Conservation (phyloP, 1,284 basidiomycete genomes). For the Irpex lacteus region DNA sequence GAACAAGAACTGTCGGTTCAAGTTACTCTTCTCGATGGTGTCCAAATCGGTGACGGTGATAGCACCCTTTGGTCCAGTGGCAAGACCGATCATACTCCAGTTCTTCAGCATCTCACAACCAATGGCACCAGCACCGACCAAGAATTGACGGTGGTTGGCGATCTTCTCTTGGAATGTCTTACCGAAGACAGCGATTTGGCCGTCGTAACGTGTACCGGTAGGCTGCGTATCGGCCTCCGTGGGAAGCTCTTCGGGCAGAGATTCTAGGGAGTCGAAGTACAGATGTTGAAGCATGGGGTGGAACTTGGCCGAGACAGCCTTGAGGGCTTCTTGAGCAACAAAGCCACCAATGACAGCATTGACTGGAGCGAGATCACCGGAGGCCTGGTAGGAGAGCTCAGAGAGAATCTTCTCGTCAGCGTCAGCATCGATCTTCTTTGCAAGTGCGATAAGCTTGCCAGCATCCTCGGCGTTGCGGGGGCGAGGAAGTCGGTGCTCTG, state of each 20-base stretch:
- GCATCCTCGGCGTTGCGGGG: constrained; percentile 89
- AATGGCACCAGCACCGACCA: constrained; percentile 98
- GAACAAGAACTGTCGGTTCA: constrained; percentile 99
- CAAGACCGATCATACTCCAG: constrained; percentile 99
- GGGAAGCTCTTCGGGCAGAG: constrained; percentile 75
- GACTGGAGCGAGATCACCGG: constrained; percentile 90
- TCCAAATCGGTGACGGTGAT: constrained; percentile 98
- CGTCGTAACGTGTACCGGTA: constrained; percentile 84
- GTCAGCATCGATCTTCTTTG: constrained; percentile 78
- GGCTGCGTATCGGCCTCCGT: constrained; percentile 88
- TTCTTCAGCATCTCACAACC: constrained; percentile 99
- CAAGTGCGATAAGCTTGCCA: constrained; percentile 63
- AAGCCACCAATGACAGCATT: constrained; percentile 96
- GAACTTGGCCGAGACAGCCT: constrained; percentile 98
- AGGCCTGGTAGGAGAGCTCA: constrained; percentile 90
- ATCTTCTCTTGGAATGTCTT: constrained; percentile 93
- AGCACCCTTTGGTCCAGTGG: constrained; percentile 74
- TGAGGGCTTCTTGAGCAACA: constrained; percentile 97
- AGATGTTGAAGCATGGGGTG: constrained; percentile 94
- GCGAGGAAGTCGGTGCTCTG: constrained; percentile 73
- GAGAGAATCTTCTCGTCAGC: constrained; percentile 80
- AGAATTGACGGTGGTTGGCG: constrained; percentile 88
- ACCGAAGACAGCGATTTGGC: constrained; percentile 96
- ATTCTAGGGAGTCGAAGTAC: constrained; percentile 98
- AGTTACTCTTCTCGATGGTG: constrained; percentile 98